phyloP scores from a whole-genome alignment of 2,329 filamentous ascomycete species.

The Clathrospora elynae region DNA sequence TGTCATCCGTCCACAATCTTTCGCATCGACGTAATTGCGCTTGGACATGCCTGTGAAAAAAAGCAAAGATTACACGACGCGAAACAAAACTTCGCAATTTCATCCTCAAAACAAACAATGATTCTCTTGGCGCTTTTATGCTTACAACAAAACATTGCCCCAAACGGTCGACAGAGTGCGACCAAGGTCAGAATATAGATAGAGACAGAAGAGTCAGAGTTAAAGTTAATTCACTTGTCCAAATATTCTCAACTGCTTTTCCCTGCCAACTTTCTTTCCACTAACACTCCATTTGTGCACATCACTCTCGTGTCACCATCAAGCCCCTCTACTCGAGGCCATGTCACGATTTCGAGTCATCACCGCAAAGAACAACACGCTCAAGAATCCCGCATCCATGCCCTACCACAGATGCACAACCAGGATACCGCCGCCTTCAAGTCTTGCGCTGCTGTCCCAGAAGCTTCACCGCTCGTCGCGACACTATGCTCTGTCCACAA shows the following conservation, averaged over 20 bases:
- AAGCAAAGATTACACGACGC: conserved; percentile 30
- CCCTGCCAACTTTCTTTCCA: background rate
- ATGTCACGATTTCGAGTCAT: no score
- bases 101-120: conserved; percentile 26
- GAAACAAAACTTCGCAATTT: conserved; percentile 27
- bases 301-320: no score
- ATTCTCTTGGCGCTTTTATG: conserved; percentile 26
- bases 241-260: background rate
- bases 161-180: conserved; percentile 15
- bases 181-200: conserved; percentile 11
- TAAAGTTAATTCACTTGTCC: background rate
- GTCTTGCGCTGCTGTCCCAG: no score
- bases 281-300: no score
- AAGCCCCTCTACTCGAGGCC: no score
- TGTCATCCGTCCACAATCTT: background rate
- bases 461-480: no score
- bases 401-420: no score
- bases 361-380: no score
- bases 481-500: background rate
- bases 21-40: conserved; percentile 24
- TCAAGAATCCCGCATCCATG: no score
- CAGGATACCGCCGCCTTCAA: no score
- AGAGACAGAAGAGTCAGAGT: background rate
- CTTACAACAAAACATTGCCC: conserved; percentile 5
- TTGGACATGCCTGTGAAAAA: conserved; percentile 16